Evolutionary conservation across 2,329 filamentous ascomycete genomes (phyloP).

Genomic region (Neofusicoccum cordaticola): DNA sequence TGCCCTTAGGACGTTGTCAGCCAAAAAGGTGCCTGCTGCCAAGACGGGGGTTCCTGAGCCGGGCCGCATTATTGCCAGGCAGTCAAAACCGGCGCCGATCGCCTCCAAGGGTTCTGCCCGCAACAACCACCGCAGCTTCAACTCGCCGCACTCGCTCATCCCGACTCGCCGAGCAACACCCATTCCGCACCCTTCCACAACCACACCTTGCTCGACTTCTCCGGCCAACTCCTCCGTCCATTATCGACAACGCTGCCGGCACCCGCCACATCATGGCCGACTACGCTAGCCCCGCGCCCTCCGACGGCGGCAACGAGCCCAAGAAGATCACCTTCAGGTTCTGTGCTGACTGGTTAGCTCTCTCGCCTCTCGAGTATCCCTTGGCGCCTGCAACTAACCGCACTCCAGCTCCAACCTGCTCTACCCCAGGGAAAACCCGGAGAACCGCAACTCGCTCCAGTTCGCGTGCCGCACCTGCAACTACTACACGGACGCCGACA

Average conservation of each 20-base stretch:
- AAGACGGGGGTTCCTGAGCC: not conserved
- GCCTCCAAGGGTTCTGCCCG: slow-evolving; percentile 7
- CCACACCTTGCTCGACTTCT: not conserved
- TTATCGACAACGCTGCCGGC: not conserved
- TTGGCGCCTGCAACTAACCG: not conserved
- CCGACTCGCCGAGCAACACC: not conserved
- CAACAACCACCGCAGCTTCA: slow-evolving; percentile 6
- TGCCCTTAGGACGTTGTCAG: not conserved
- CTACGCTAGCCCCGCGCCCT: slow-evolving; percentile 26
- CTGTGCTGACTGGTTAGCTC: slow-evolving; percentile 82
- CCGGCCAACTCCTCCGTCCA: not conserved
- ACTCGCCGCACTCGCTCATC: not conserved
- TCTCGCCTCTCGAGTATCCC: not conserved
- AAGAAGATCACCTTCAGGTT: slow-evolving; percentile 94
- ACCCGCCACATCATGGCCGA: slow-evolving; percentile 1
- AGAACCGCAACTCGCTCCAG: slow-evolving; percentile 72
- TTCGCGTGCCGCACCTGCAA: slow-evolving; percentile 96
- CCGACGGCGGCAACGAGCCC: slow-evolving; percentile 36
- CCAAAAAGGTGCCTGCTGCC: not conserved
- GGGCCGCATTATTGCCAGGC: not conserved
- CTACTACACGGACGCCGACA: slow-evolving; percentile 81
- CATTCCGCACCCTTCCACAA: not conserved
- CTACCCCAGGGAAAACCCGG: slow-evolving; percentile 91
- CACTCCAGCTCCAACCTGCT: slow-evolving; percentile 80
- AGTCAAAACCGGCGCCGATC: slow-evolving; percentile 9